Percentiles rank a stretch among this genome's conserved stretches.
Evolutionary conservation across 768 basidiomycete species (phyloP).

Genomic region (Mycena sanguinolenta): DNA sequence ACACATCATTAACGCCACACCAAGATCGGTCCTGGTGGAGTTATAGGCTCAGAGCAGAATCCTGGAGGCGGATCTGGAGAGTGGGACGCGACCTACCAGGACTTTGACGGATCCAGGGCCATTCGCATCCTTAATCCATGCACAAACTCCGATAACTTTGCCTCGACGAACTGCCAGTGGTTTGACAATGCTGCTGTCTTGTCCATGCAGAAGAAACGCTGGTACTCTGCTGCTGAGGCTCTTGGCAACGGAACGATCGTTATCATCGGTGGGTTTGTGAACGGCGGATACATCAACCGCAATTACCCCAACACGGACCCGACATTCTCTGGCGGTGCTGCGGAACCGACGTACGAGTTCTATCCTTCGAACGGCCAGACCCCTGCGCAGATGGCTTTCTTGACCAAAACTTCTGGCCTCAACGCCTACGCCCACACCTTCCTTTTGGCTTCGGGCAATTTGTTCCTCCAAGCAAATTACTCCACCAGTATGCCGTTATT

Average conservation of each 20-base stretch:
- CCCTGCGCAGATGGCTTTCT: slow-evolving; percentile 72
- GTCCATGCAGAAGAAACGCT: slow-evolving; percentile 76
- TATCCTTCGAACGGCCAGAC: slow-evolving; percentile 71
- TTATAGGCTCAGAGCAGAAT: slow-evolving; percentile 64
- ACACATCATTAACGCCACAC: too few species aligned
- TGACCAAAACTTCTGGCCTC: slow-evolving; percentile 79
- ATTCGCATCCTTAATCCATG: slow-evolving; percentile 91
- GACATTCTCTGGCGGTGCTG: slow-evolving; percentile 71
- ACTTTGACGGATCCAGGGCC: slow-evolving; percentile 84
- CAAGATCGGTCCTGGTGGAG: slow-evolving; percentile 70
- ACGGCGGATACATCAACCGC: slow-evolving; percentile 84
- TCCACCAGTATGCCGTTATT: slow-evolving; percentile 71
- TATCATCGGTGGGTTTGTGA: slow-evolving; percentile 85
- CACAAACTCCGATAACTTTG: slow-evolving; percentile 59
- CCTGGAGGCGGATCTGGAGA: slow-evolving; percentile 59
- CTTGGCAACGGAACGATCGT: slow-evolving; percentile 80
- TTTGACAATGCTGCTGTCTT: slow-evolving; percentile 75
- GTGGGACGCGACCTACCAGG: slow-evolving; percentile 78
- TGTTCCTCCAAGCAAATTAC: slow-evolving; percentile 87
- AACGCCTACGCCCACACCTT: slow-evolving; percentile 84
- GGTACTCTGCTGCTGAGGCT: slow-evolving; percentile 85
- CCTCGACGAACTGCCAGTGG: slow-evolving; percentile 72
- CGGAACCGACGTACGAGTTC: slow-evolving; percentile 88
- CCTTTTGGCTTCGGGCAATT: slow-evolving; percentile 81
- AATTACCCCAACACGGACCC: slow-evolving; percentile 81